Evolutionary conservation across 495 filamentous ascomycete species (phyloP), one percentile per base, ranked within the genome.

Genomic region (Aspergillus leporis): DNA sequence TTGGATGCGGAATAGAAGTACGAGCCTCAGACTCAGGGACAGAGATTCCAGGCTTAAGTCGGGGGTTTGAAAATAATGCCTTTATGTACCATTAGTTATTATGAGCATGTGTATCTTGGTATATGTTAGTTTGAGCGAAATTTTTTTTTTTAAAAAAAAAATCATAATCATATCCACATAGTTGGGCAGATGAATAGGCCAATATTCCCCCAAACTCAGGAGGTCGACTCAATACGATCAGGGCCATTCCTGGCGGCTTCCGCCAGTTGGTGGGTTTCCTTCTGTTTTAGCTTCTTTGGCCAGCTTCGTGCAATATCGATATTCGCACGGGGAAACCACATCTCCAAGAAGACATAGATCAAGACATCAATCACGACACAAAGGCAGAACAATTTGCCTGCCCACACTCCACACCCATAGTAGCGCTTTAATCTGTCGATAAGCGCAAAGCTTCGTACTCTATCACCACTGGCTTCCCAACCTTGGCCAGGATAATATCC

Each of bases 331-430:
- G 94, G 95, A 56, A 87, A 93, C 76, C 85, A 89, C 74, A 95
- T 83, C 71, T 98, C 95, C 45, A 97, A 75, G 53, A 93, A 84
- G 30, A 95, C 79, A 61, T 89, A 96, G 50, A 98, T 78, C 60
- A 98, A 69, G 64, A 93, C 97, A 68, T 98, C 94, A 47, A 98
- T 88, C 60, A 97, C 86, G 16, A 93, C 93, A 59, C 92, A 97
- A 2, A 98, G 74, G 64, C 93, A 96, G 68, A 98, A 98, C 22
- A 98, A 74, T 74, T 98, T 98, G 8, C 94, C 94, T 10, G 94
- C 94, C 94, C 94, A 98, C 40, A 98, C 92, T n/a, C 94, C 94
- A 66, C 94, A 98, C n/a, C 94, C 94, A 67, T 98, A 98, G 66
- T 98, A 98, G 25, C 93, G 76, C 72, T 98, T 98, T 22, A 98